These are phyloP conservation scores for Phaeosphaeria sp. DNA, from an alignment of 2,329 filamentous ascomycete species.

Conservation along the genomic window DNA sequence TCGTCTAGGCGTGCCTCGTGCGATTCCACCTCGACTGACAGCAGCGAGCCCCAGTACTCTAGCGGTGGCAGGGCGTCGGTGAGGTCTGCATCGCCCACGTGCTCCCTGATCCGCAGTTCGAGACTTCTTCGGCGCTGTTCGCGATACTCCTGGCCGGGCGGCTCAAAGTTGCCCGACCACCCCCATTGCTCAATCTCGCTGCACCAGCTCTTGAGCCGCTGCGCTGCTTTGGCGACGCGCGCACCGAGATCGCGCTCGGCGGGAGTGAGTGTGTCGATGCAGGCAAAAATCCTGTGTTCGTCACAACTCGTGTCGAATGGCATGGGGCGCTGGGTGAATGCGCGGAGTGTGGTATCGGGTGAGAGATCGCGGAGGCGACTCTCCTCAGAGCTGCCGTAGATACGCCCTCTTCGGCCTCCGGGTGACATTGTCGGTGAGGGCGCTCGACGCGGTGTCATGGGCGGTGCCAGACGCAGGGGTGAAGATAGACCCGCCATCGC, in stretches of 20 bases:
- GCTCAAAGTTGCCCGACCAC: constrained; percentile 61
- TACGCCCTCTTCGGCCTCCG: constrained; percentile 32
- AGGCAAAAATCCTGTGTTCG: constrained; percentile 54
- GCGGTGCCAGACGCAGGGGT: constrained; percentile 39
- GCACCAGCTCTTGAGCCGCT: constrained; percentile 76
- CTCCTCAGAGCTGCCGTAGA: constrained; percentile 37
- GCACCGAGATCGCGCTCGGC: constrained; percentile 75
- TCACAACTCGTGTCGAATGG: constrained; percentile 51
- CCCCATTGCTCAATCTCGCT: constrained; percentile 71
- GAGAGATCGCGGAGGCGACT: constrained; percentile 45
- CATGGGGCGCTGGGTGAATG: constrained; percentile 52
- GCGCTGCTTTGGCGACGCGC: constrained; percentile 72
- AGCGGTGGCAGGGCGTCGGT: constrained; percentile 32
- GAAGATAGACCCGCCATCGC: constrained; percentile 38
- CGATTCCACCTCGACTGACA: constrained; percentile 65
- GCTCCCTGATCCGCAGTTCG: constrained; percentile 41
- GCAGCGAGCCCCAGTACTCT: constrained; percentile 75
- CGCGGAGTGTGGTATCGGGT: constrained; percentile 52
- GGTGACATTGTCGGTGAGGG: constrained; percentile 46
- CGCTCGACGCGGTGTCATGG: constrained; percentile 39
- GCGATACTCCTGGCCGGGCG: constrained; percentile 39
- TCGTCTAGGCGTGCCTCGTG: constrained; percentile 78
- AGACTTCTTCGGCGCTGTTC: constrained; percentile 40
- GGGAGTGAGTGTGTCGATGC: constrained; percentile 68
- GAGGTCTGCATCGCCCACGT: constrained; percentile 32